Percentiles rank a stretch among this genome's conserved stretches.
Evolutionary conservation across 768 basidiomycete genomes (phyloP).

Genomic region (Gelatoporia subvermispora): DNA sequence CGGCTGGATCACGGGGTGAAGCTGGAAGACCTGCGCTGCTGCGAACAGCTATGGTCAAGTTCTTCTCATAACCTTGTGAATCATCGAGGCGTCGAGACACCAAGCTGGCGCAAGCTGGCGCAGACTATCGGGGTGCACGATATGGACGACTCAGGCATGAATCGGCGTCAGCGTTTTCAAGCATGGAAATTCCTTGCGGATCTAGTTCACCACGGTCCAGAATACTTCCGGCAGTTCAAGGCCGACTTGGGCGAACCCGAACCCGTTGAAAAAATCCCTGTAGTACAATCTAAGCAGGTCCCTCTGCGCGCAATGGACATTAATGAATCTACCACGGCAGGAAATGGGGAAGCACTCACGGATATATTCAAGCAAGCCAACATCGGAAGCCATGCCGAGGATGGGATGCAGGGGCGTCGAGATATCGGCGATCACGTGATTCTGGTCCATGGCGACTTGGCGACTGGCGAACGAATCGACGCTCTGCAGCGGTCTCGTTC

Average conservation of each 20-base stretch:
- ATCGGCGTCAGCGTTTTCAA: conserved; percentile 4
- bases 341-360: conserved; percentile 19
- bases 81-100: not conserved
- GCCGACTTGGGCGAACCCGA: conserved; percentile 9
- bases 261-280: conserved; percentile 12
- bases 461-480: conserved; percentile 10
- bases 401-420: not conserved
- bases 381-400: conserved; percentile 3
- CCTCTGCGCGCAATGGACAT: conserved; percentile 19
- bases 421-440: conserved; percentile 10
- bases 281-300: conserved; percentile 10
- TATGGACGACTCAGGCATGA: not conserved
- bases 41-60: conserved; percentile 28
- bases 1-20: conserved; percentile 19
- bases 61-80: conserved; percentile 18
- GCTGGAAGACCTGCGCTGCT: conserved; percentile 26
- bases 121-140: not conserved
- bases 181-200: conserved; percentile 23
- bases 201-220: conserved; percentile 23
- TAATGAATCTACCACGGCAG: conserved; percentile 13
- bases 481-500: conserved; percentile 8
- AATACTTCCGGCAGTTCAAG: conserved; percentile 4
- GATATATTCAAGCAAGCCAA: conserved; percentile 17
- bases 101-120: not conserved
- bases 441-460: conserved; percentile 17